Percentiles rank a stretch among this genome's conserved stretches.
These are phyloP conservation scores for Dioscorea cayenensis DNA, from an alignment of 116 monocot genomes.

Conservation along the genomic window DNA sequence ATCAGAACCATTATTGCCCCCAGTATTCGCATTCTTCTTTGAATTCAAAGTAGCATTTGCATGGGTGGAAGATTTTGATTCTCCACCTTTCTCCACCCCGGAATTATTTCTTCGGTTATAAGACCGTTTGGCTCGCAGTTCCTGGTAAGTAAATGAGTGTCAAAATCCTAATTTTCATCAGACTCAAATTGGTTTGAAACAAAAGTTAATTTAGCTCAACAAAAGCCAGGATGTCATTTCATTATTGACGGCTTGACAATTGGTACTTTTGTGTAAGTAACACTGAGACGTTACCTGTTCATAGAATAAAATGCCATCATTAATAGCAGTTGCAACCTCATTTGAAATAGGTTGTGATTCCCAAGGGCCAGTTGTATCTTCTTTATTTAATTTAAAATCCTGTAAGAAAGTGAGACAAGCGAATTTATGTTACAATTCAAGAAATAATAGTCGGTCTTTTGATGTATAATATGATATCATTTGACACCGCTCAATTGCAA, in stretches of 20 bases:
- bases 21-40: slow-evolving; percentile 23
- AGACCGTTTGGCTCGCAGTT: slow-evolving; percentile 37
- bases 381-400: slow-evolving; percentile 35
- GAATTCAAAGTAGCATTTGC: slow-evolving; percentile 28
- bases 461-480: too few relatives aligned
- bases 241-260: background rate
- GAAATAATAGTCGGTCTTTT: too few relatives aligned
- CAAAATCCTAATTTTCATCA: background rate
- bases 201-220: background rate
- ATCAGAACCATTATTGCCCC: slow-evolving; percentile 41
- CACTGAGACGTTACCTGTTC: slow-evolving; percentile 46
- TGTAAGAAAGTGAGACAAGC: slow-evolving; percentile 14
- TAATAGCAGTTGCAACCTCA: slow-evolving; percentile 70
- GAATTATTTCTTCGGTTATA: slow-evolving; percentile 24
- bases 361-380: slow-evolving; percentile 21
- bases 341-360: slow-evolving; percentile 50
- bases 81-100: slow-evolving; percentile 29
- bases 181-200: background rate
- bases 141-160: slow-evolving; percentile 28
- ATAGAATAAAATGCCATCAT: slow-evolving; percentile 80
- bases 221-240: background rate
- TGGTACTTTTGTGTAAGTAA: too few relatives aligned
- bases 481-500: too few relatives aligned
- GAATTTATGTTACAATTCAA: too few relatives aligned
- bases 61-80: slow-evolving; percentile 20